Evolutionary conservation across 2,329 filamentous ascomycete genomes (phyloP).

Genomic region (Pseudomassariella vexata): DNA sequence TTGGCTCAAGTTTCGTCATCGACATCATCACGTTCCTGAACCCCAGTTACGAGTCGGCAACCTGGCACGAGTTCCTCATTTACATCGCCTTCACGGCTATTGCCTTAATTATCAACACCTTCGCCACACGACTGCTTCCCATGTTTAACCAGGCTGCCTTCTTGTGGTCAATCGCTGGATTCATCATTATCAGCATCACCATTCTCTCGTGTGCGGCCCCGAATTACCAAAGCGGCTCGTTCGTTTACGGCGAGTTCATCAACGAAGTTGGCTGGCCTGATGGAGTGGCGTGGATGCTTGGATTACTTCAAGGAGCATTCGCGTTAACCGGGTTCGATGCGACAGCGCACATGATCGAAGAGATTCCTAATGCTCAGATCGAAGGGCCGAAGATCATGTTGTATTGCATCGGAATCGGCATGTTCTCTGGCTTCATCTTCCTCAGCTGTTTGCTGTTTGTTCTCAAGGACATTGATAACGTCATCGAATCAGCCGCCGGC

Average conservation of each 20-base stretch:
- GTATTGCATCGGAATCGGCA: constrained; percentile 56
- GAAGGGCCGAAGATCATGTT: constrained; percentile 28
- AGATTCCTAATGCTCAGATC: constrained; percentile 44
- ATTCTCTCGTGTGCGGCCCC: constrained; percentile 61
- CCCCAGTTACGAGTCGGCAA: constrained; percentile 46
- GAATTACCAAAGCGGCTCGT: constrained; percentile 56
- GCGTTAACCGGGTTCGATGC: constrained; percentile 47
- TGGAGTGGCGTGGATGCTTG: constrained; percentile 54
- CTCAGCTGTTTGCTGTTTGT: constrained; percentile 60
- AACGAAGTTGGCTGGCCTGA: constrained; percentile 67
- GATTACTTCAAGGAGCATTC: constrained; percentile 46
- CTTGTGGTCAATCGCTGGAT: constrained; percentile 64
- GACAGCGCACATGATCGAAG: constrained; percentile 50
- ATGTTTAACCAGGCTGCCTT: constrained; percentile 64
- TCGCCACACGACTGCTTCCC: constrained; percentile 56
- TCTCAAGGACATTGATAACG: constrained; percentile 47
- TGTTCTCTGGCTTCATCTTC: constrained; percentile 57
- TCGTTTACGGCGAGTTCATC: constrained; percentile 63
- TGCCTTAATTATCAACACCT: constrained; percentile 60
- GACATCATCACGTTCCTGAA: constrained; percentile 59
- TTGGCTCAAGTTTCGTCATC: constrained; percentile 62
- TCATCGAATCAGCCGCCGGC: constrained; percentile 49
- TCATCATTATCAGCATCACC: constrained; percentile 64
- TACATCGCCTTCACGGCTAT: constrained; percentile 59
- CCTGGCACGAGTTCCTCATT: constrained; percentile 70